Percentiles rank a stretch among this genome's conserved stretches.
Conservation (phyloP, 805 yeast species). For the Candida michaelii region DNA sequence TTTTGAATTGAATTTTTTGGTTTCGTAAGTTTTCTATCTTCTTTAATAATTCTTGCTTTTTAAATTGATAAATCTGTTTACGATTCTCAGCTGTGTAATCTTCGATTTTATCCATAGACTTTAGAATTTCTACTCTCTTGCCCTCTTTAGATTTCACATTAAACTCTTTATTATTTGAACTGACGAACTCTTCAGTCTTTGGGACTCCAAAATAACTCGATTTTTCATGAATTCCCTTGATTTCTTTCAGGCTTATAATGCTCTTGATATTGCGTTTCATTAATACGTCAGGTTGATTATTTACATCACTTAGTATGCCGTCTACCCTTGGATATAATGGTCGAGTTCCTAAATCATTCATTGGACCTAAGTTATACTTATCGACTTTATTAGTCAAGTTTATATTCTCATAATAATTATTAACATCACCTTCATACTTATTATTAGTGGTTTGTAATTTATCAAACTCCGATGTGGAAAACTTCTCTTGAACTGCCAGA, state of each 20-base stretch:
- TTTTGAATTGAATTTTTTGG: conserved; percentile 22
- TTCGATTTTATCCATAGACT: conserved; percentile 19
- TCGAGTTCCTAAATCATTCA: not conserved
- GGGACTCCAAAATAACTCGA: not conserved
- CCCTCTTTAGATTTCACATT: conserved; percentile 16
- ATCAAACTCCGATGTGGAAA: conserved; percentile 20
- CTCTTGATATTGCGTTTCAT: conserved; percentile 1
- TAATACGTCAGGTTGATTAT: conserved; percentile 1
- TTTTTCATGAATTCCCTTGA: conserved; percentile 8
- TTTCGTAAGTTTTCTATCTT: conserved; percentile 25
- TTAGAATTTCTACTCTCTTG: conserved; percentile 22
- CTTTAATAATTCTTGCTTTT: conserved; percentile 25
- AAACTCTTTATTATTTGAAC: not conserved
- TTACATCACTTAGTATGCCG: conserved; percentile 5
- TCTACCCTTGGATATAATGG: not conserved
- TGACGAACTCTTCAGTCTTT: not conserved
- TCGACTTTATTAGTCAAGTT: conserved; percentile 3
- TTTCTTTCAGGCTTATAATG: conserved; percentile 8
- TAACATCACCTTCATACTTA: not conserved
- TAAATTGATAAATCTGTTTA: conserved; percentile 19
- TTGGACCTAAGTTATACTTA: not conserved
- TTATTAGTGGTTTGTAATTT: not conserved
- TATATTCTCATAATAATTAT: conserved; percentile 7
- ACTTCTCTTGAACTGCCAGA: conserved; percentile 36
- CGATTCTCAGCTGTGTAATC: conserved; percentile 18